Percentiles rank a stretch among this genome's conserved stretches.
Evolutionary conservation across 495 filamentous ascomycete genomes (phyloP).

Genomic region (Terfezia claveryi): DNA sequence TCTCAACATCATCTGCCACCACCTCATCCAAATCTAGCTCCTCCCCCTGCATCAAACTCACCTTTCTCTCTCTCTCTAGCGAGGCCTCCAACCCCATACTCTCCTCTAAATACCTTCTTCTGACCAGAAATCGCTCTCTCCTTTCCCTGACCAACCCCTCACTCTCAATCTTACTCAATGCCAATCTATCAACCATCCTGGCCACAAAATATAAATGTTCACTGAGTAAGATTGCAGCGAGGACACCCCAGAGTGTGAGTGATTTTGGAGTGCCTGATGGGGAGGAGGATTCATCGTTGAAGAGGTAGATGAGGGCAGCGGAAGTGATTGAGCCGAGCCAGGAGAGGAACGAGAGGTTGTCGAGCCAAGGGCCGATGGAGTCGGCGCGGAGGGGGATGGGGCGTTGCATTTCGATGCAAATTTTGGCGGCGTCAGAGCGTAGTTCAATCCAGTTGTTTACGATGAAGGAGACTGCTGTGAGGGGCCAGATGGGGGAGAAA

Average conservation of each 20-base stretch:
- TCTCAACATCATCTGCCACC: slow-evolving; percentile 3
- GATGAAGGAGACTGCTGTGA: slow-evolving; percentile 71
- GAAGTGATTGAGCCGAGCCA: slow-evolving; percentile 82
- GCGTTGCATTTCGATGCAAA: slow-evolving; percentile 69
- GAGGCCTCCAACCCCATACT: slow-evolving; percentile 25
- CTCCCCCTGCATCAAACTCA: slow-evolving; percentile 4
- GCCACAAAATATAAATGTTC: slow-evolving; percentile 69
- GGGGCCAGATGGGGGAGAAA: slow-evolving; percentile 82
- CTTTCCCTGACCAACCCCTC: slow-evolving; percentile 67
- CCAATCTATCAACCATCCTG: slow-evolving; percentile 43
- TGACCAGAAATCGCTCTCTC: slow-evolving; percentile 42
- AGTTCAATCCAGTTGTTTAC: slow-evolving; percentile 95
- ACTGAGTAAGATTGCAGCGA: slow-evolving; percentile 64
- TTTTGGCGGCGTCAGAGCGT: slow-evolving; percentile 83
- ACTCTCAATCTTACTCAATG: slow-evolving; percentile 59
- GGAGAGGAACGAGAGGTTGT: slow-evolving; percentile 62
- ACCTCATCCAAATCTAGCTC: slow-evolving; percentile 24
- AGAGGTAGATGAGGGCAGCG: slow-evolving; percentile 70
- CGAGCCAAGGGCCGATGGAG: slow-evolving; percentile 87
- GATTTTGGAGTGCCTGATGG: slow-evolving; percentile 34
- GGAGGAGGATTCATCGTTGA: slow-evolving; percentile 36
- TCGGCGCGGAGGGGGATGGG: slow-evolving; percentile 74
- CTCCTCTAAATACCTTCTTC: slow-evolving; percentile 23
- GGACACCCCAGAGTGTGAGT: slow-evolving; percentile 59
- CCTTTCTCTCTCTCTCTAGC: slow-evolving; percentile 7